Percentiles rank a stretch among this genome's conserved stretches.
These are phyloP conservation scores for Sporothrix phasma DNA, from an alignment of 2,329 filamentous ascomycete species.

Conservation along the genomic window DNA sequence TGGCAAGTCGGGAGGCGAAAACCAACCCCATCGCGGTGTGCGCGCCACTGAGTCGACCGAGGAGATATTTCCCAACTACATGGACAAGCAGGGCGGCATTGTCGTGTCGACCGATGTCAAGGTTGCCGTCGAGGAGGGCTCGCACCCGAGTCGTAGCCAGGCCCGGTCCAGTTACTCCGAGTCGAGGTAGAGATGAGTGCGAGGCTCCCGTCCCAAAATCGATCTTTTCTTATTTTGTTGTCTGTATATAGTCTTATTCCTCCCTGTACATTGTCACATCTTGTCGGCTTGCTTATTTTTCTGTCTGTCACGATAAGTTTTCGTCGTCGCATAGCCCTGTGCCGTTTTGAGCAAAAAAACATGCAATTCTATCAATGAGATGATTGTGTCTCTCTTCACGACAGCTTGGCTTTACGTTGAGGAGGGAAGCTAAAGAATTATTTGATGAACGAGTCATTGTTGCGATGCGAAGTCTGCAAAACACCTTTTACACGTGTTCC, in stretches of 20 bases:
- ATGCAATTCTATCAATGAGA: too few species aligned
- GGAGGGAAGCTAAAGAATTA: too few species aligned
- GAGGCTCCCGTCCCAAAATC: neutral
- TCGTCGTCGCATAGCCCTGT: too few species aligned
- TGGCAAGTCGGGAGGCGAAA: too few species aligned
- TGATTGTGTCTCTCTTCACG: too few species aligned
- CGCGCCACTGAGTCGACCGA: constrained; percentile 5
- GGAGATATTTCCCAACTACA: constrained; percentile 11
- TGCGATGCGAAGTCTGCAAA: neutral
- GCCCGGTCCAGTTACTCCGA: constrained; percentile 1
- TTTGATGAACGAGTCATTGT: neutral
- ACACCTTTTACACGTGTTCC: neutral
- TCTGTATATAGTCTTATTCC: neutral
- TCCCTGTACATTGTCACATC: neutral
- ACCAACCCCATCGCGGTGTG: too few species aligned
- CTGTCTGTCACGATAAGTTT: neutral
- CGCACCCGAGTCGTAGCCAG: neutral
- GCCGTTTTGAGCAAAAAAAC: neutral
- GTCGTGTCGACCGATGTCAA: constrained; percentile 7
- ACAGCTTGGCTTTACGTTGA: too few species aligned
- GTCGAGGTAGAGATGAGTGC: neutral
- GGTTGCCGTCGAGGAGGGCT: constrained; percentile 2
- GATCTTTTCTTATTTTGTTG: neutral
- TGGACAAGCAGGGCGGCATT: constrained; percentile 5
- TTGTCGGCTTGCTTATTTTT: neutral